Evolutionary conservation across 192 early-diverging fungal genomes (phyloP).

Genomic region (Gigaspora rosea): DNA sequence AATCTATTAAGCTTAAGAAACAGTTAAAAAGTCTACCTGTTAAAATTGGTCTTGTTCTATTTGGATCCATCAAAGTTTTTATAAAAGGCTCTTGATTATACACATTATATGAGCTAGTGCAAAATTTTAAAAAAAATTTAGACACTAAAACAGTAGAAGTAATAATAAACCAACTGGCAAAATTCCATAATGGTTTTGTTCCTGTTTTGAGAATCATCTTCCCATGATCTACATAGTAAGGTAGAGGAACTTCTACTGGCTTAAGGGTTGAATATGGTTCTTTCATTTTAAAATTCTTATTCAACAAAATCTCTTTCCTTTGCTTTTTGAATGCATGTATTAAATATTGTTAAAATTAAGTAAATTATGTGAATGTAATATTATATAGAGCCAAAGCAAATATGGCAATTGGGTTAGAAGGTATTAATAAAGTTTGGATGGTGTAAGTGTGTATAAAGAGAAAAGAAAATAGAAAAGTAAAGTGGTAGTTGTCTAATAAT

Average conservation of each 20-base stretch:
- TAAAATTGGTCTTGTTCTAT: slow-evolving; percentile 60
- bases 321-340: too few relatives aligned
- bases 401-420: too few relatives aligned
- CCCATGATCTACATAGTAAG: slow-evolving; percentile 19
- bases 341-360: too few relatives aligned
- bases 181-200: slow-evolving; percentile 34
- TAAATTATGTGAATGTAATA: too few relatives aligned
- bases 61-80: slow-evolving; percentile 51
- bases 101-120: slow-evolving; percentile 37
- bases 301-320: too few relatives aligned
- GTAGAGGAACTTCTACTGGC: slow-evolving; percentile 11
- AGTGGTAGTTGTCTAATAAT: too few relatives aligned
- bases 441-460: too few relatives aligned
- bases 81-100: slow-evolving; percentile 65
- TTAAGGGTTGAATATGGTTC: neutral
- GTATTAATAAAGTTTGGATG: too few relatives aligned
- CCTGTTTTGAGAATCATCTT: slow-evolving; percentile 12
- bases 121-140: slow-evolving; percentile 39
- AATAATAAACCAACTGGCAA: slow-evolving; percentile 26
- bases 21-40: slow-evolving; percentile 48
- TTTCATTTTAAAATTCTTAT: too few relatives aligned
- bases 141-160: slow-evolving; percentile 32
- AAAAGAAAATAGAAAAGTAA: too few relatives aligned
- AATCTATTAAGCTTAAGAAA: neutral
- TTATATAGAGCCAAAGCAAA: too few relatives aligned